Conservation (phyloP, 306 rosid species). For the Prinsepia uniflora region DNA sequence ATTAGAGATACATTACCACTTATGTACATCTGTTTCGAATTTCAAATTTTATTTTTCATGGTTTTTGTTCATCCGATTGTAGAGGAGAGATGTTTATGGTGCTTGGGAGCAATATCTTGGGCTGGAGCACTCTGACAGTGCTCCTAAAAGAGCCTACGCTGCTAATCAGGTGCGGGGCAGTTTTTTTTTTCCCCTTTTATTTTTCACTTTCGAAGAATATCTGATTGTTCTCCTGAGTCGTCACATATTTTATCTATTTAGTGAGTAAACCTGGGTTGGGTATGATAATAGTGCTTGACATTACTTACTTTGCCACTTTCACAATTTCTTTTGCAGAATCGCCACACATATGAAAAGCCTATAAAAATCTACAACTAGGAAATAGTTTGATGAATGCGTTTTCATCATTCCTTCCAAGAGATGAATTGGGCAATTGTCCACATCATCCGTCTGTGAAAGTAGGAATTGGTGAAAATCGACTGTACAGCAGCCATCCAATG, state of each 20-base stretch:
- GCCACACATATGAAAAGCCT: constrained; percentile 86
- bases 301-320: neutral
- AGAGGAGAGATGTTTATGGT: constrained; percentile 94
- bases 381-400: constrained; percentile 22
- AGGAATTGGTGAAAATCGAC: constrained; percentile 24
- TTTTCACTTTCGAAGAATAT: neutral
- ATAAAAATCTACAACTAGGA: constrained; percentile 83
- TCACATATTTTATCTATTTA: too few species aligned
- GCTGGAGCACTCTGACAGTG: constrained; percentile 81
- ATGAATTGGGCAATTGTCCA: constrained; percentile 38
- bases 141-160: constrained; percentile 78
- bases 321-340: constrained; percentile 55
- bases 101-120: constrained; percentile 98
- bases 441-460: constrained; percentile 39
- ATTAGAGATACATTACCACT: constrained; percentile 1
- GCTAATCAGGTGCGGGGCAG: constrained; percentile 57
- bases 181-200: neutral
- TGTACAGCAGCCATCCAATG: constrained; percentile 37
- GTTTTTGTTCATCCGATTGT: constrained; percentile 17
- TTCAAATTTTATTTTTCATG: constrained; percentile 6
- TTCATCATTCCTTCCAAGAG: constrained; percentile 25
- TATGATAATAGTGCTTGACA: neutral
- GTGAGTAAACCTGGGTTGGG: neutral
- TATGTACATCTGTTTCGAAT: constrained; percentile 11
- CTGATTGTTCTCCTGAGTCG: too few species aligned